A percentile compares a stretch with the other conserved stretches of the same genome.
Conservation (phyloP, 129 eudicot species). For the Arctium minus region DNA sequence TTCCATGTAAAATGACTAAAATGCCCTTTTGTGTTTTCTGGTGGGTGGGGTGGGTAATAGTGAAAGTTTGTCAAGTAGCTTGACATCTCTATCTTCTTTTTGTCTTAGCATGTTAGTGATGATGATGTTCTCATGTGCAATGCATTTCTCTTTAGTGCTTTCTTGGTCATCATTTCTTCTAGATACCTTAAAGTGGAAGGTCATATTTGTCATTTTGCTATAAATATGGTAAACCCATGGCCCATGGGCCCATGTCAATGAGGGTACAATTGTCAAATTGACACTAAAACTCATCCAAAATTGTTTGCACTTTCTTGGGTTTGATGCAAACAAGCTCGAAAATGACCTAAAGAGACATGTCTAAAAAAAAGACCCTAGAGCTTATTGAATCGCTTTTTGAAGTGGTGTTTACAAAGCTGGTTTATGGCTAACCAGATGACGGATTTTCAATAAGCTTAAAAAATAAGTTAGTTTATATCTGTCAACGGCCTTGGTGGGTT, state of each 20-base stretch:
- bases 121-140: conserved; percentile 17
- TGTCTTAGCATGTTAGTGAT: conserved; percentile 16
- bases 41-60: conserved; percentile 17
- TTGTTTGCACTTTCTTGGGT: neutral
- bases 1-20: conserved; percentile 21
- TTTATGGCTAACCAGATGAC: neutral
- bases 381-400: neutral
- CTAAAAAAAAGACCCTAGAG: neutral
- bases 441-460: neutral
- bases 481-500: neutral
- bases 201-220: conserved; percentile 10
- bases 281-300: too few relatives aligned
- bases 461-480: neutral
- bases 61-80: conserved; percentile 31
- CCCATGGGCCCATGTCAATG: neutral
- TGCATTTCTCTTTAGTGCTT: conserved; percentile 29
- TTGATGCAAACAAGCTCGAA: neutral
- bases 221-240: neutral
- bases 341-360: neutral
- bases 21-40: conserved; percentile 7
- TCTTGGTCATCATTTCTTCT: conserved; percentile 19
- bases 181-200: conserved; percentile 12
- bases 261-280: neutral
- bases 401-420: neutral
- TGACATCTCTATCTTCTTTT: conserved; percentile 25